phyloP scores from a whole-genome alignment of 495 filamentous ascomycete species.

The Penicillium goetzii region DNA sequence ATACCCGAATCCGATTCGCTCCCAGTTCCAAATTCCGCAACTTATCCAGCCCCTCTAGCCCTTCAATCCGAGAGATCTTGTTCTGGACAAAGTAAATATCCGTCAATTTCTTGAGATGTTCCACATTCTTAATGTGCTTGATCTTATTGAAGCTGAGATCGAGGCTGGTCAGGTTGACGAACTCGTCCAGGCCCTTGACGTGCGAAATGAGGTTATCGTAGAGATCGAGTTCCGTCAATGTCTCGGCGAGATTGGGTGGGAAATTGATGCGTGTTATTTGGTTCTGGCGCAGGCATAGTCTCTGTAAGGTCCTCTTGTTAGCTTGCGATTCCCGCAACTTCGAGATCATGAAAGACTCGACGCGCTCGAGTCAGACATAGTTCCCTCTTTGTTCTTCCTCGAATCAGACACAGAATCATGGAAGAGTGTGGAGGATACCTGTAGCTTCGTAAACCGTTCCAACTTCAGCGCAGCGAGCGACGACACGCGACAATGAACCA shows the following conservation, averaged over 20 bases:
- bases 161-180: conserved; percentile 73
- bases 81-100: conserved; percentile 96
- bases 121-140: conserved; percentile 92
- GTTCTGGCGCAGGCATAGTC: conserved; percentile 94
- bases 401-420: background rate
- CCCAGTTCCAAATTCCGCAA: conserved; percentile 86
- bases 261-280: conserved; percentile 78
- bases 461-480: conserved; percentile 78
- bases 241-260: conserved; percentile 59
- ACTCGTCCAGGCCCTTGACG: conserved; percentile 78
- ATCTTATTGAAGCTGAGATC: conserved; percentile 99
- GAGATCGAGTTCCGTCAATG: conserved; percentile 83
- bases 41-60: conserved; percentile 71
- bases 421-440: conserved; percentile 42
- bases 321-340: conserved; percentile 13
- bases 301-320: conserved; percentile 42
- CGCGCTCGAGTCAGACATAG: background rate
- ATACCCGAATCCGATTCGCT: conserved; percentile 83
- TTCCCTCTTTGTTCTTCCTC: background rate
- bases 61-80: conserved; percentile 85
- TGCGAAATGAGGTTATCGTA: conserved; percentile 98
- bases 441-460: conserved; percentile 77
- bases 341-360: background rate
- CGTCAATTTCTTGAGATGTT: conserved; percentile 74
- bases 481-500: conserved; percentile 80